Evolutionary conservation across 1,139 yeast species (phyloP).

Genomic region (Pichia sp.): DNA sequence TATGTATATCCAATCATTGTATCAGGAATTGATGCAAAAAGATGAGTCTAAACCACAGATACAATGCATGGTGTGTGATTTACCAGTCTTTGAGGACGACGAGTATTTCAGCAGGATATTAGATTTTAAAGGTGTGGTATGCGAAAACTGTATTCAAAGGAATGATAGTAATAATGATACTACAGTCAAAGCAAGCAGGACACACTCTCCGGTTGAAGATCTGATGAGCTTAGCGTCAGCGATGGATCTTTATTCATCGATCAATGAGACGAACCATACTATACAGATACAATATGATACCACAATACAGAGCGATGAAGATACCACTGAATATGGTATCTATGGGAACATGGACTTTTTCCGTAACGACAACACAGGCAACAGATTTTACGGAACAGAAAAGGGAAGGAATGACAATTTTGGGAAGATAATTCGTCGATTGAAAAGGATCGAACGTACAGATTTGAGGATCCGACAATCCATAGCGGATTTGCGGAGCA

Average conservation of each 20-base stretch:
- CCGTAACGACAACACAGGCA: not conserved
- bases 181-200: conserved; percentile 19
- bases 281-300: conserved; percentile 2
- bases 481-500: conserved; percentile 13
- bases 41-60: not conserved
- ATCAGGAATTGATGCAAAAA: conserved; percentile 4
- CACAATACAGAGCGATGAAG: conserved; percentile 5
- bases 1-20: conserved; percentile 12
- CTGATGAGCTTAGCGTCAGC: not conserved
- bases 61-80: conserved; percentile 39
- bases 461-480: conserved; percentile 19
- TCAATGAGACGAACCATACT: conserved; percentile 3
- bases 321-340: conserved; percentile 9
- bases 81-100: conserved; percentile 61
- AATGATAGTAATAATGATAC: not conserved
- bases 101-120: conserved; percentile 35
- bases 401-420: not conserved
- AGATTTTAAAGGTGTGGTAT: conserved; percentile 50
- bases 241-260: conserved; percentile 31
- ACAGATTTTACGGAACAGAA: not conserved
- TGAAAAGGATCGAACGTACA: conserved; percentile 11
- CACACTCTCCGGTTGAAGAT: not conserved
- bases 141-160: conserved; percentile 45
- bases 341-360: not conserved
- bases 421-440: conserved; percentile 8